These are phyloP conservation scores for Sungouiozyma intestinalis DNA, from an alignment of 805 yeast species.

Conservation along the genomic window DNA sequence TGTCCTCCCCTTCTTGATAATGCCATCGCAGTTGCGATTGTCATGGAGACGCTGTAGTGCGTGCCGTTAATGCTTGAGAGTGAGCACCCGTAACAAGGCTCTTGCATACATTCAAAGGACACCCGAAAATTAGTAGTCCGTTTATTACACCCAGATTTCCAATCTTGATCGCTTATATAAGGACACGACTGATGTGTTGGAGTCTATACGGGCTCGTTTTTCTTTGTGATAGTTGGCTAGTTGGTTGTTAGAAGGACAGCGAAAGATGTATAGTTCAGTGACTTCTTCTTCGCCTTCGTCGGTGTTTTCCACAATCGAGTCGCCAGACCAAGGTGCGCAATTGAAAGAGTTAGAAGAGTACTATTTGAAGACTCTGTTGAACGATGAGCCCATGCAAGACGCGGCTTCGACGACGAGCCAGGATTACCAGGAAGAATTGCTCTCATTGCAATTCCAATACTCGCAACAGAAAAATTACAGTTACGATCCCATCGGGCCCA, in stretches of 20 bases:
- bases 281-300: constrained; percentile 7
- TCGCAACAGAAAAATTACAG: not conserved
- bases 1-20: no score
- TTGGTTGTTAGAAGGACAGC: no score
- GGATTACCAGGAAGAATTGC: not conserved
- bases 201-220: no score
- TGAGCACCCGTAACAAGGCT: not conserved
- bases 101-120: not conserved
- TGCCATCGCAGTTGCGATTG: not conserved
- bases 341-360: constrained; percentile 28
- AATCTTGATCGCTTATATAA: not conserved
- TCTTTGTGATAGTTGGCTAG: no score
- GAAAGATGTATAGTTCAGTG: not conserved
- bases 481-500: not conserved
- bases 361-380: constrained; percentile 22
- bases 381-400: constrained; percentile 9
- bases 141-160: not conserved
- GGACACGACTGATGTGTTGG: no score
- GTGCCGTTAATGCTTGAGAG: no score
- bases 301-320: constrained; percentile 18
- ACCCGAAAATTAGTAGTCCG: not conserved
- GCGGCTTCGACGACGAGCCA: no score
- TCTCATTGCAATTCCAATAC: not conserved
- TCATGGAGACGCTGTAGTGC: not conserved
- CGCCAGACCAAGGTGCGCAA: constrained; percentile 13